These are phyloP conservation scores for Echria macrotheca DNA, from an alignment of 495 filamentous ascomycete species.

Conservation along the genomic window DNA sequence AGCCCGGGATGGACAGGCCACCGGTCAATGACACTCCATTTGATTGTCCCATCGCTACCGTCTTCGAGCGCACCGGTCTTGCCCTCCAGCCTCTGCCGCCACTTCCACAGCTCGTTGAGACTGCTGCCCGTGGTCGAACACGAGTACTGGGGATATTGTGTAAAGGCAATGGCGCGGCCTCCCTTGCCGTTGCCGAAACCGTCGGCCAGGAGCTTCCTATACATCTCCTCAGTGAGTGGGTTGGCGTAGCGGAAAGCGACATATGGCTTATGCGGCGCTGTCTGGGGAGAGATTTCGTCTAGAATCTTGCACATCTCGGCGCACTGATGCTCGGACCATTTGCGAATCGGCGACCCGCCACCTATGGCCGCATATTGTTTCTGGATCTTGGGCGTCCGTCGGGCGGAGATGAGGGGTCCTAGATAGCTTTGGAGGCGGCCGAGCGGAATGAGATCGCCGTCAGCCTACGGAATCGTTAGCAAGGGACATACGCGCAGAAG, in stretches of 20 bases:
- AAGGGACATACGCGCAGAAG: neutral
- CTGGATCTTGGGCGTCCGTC: conserved; percentile 91
- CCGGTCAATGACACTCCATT: conserved; percentile 97
- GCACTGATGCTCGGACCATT: conserved; percentile 94
- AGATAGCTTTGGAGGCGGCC: conserved; percentile 88
- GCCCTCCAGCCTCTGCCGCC: conserved; percentile 81
- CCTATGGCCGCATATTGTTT: conserved; percentile 94
- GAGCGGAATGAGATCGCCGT: conserved; percentile 93
- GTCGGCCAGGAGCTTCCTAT: conserved; percentile 71
- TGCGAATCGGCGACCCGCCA: conserved; percentile 92
- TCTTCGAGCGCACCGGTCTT: conserved; percentile 47
- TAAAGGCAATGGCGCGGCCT: conserved; percentile 91
- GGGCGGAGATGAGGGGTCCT: conserved; percentile 75
- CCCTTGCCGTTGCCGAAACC: conserved; percentile 83
- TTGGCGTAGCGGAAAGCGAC: conserved; percentile 97
- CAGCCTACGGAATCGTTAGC: conserved; percentile 53
- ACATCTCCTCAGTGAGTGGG: conserved; percentile 92
- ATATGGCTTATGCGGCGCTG: conserved; percentile 96
- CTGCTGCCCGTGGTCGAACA: conserved; percentile 97
- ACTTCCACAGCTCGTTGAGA: conserved; percentile 96
- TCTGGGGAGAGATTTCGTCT: conserved; percentile 82
- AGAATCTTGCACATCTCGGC: conserved; percentile 93
- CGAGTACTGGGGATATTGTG: conserved; percentile 98
- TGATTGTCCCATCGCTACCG: conserved; percentile 59
- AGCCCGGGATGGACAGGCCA: conserved; percentile 91